phyloP scores from a whole-genome alignment of 2,329 filamentous ascomycete genomes.

The Coniochaeta prunicola region DNA sequence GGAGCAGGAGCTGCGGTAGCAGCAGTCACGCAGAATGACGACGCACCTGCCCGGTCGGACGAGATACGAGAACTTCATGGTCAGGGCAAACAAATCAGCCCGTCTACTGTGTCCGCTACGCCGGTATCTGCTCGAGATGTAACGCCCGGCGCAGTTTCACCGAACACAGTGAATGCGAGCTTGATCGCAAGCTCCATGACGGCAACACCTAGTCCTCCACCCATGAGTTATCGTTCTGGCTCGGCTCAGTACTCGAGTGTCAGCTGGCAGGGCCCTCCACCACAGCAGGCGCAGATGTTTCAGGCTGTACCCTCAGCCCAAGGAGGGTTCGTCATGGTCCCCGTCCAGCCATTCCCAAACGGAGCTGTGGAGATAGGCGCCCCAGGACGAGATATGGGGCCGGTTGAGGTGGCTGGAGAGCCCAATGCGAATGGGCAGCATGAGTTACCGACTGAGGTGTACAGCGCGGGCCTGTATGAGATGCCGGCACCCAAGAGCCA shows the following conservation, averaged over 20 bases:
- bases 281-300: neutral
- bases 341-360: neutral
- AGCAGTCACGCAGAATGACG: neutral
- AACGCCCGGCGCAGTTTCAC: neutral
- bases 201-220: neutral
- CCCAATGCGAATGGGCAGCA: neutral
- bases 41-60: neutral
- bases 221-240: neutral
- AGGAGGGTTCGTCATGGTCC: neutral
- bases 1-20: neutral
- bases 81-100: neutral
- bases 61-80: neutral
- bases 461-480: neutral
- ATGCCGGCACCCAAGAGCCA: neutral
- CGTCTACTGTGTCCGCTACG: neutral
- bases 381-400: neutral
- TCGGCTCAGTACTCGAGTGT: neutral
- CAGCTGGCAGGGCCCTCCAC: neutral
- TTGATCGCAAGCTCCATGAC: neutral
- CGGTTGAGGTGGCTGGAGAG: neutral
- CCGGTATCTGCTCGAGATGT: neutral
- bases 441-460: neutral
- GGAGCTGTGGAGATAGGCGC: neutral
- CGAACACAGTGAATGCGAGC: neutral
- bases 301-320: neutral